These are phyloP conservation scores for Magnolia kwangsiensis DNA, from an alignment of 164 flowering plant genomes.

Conservation along the genomic window DNA sequence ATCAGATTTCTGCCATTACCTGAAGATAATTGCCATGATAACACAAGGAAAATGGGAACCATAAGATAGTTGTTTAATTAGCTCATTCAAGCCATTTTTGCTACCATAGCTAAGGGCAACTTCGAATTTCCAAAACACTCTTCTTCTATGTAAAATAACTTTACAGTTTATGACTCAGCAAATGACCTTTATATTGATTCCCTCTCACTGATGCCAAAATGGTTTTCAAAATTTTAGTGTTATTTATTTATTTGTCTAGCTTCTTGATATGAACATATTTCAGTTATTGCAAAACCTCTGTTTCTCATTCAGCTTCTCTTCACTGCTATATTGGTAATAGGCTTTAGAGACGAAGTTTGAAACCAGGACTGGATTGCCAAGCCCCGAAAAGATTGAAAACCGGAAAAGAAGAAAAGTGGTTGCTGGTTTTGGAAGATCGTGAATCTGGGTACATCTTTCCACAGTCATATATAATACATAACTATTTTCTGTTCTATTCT, in stretches of 20 bases:
- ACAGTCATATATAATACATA: background rate
- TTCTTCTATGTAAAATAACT: background rate
- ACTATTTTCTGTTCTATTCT: background rate
- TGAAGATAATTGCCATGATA: background rate
- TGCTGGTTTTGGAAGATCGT: constrained; percentile 70
- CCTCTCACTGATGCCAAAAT: background rate
- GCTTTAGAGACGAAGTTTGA: constrained; percentile 84
- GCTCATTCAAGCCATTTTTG: too few species aligned
- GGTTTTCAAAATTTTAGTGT: background rate
- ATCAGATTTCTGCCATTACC: background rate
- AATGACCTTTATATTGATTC: background rate
- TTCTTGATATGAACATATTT: background rate
- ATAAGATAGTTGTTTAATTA: too few species aligned
- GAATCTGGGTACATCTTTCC: constrained; percentile 15
- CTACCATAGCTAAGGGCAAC: background rate
- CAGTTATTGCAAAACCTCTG: background rate
- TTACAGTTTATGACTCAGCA: background rate
- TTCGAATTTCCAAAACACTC: background rate
- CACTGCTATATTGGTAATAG: constrained; percentile 33
- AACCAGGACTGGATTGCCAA: constrained; percentile 61
- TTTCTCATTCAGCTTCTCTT: background rate
- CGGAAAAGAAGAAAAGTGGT: constrained; percentile 40
- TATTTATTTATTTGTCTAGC: background rate
- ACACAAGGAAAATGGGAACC: background rate
- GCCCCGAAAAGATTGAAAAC: constrained; percentile 73